phyloP scores from a whole-genome alignment of 352 stramenopile genomes.

The Phytophthora lateralis region DNA sequence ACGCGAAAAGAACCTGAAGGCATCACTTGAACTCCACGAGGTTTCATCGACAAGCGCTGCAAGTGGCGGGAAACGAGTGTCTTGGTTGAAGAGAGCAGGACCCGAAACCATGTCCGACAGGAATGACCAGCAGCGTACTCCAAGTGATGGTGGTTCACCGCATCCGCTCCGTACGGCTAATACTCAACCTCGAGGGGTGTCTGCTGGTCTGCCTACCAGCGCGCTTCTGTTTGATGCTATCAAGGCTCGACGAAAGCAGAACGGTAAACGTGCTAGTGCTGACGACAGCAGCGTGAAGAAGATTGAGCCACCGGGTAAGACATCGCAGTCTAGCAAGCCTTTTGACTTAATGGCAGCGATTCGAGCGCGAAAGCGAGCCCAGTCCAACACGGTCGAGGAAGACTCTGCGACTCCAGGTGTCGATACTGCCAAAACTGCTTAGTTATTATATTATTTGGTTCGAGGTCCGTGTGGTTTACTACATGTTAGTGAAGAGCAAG shows the following conservation, averaged over 20 bases:
- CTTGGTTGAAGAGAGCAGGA: slow-evolving; percentile 36
- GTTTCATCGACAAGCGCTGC: background rate
- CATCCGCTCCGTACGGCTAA: background rate
- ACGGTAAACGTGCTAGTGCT: slow-evolving; percentile 1
- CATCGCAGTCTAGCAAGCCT: slow-evolving; percentile 17
- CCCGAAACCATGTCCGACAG: background rate
- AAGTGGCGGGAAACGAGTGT: slow-evolving; percentile 23
- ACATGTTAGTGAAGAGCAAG: background rate
- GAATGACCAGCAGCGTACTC: background rate
- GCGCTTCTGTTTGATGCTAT: slow-evolving; percentile 57
- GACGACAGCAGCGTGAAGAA: slow-evolving; percentile 7
- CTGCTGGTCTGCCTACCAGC: slow-evolving; percentile 30
- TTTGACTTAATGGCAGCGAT: slow-evolving; percentile 72
- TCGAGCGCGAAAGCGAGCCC: slow-evolving; percentile 45
- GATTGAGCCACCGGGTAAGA: background rate
- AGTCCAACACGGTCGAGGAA: slow-evolving; percentile 13
- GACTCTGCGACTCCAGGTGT: background rate
- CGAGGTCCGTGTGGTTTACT: slow-evolving; percentile 1
- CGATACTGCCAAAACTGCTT: slow-evolving; percentile 13
- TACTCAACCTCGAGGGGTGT: background rate
- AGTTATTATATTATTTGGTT: slow-evolving; percentile 8
- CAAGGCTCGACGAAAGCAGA: slow-evolving; percentile 42
- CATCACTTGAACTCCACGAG: background rate
- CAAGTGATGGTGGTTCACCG: background rate
- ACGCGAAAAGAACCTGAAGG: slow-evolving; percentile 38